Evolutionary conservation across 1,284 basidiomycete genomes (phyloP), one percentile per base, ranked within the genome.

Genomic region (Ganoderma leucocontextum): DNA sequence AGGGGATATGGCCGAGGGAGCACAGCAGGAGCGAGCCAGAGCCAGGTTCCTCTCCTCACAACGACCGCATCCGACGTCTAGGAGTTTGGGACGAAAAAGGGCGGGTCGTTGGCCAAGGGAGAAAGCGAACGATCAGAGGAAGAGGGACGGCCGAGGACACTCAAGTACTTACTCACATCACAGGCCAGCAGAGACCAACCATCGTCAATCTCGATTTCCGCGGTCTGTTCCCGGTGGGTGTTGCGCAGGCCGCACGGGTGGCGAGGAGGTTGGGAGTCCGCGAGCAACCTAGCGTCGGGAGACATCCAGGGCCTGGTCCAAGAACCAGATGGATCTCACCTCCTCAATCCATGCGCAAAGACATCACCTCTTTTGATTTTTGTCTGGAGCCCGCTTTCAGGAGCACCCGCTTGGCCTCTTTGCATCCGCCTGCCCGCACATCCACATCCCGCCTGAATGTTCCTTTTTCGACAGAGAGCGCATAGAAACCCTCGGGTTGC

Each of bases 241-340:
- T 39, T 38, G 58, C 13, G 58, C 58, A 25, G 22, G 22, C 52
- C 52, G 52, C 13, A 38, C 38, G 58, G 58, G 38, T 39, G 58
- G 58, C 58, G 38, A 39, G 38, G 39, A 38, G 38, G 58, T 60
- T 60, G 58, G 58, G 58, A 60, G 58, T 60, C 58, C 58, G 58
- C 58, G 58, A 41, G 39, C 58, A 39, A 60, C 39, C 38, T 60
- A 60, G 58, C 58, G 36, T 60, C 36, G 36, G 36, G 58, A 38
- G 36, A 39, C 58, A 60, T 60, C n/a, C 58, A 41, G 58, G 58
- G 58, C 38, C 58, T 58, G 55, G 36, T n/a, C 55, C 55, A 58
- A 58, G 33, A n/a, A 36, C n/a, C 5, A 60, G 58, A 60, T 60
- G 12, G 38, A 60, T 60, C 58, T 60, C 55, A 38, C 33, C n/a